A percentile compares a stretch with the other conserved stretches of the same genome.
phyloP scores from a whole-genome alignment of 1,139 yeast genomes.

The Candida neerlandica region DNA sequence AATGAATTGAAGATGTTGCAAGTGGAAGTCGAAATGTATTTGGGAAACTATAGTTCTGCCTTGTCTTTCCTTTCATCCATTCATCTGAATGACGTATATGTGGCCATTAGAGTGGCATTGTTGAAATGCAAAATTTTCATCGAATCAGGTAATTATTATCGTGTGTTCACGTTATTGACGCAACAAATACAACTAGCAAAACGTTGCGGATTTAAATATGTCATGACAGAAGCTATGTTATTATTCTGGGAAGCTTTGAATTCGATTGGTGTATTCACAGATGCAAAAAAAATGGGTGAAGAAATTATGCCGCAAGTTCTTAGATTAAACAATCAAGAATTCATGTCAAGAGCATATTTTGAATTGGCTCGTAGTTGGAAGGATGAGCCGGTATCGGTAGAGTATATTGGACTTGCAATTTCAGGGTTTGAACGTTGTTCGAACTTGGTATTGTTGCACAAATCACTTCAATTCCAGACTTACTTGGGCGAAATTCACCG shows the following conservation, averaged over 20 bases:
- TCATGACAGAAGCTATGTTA: slow-evolving; percentile 44
- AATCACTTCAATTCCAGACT: slow-evolving; percentile 36
- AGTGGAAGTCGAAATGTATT: slow-evolving; percentile 31
- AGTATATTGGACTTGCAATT: slow-evolving; percentile 44
- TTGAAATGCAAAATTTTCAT: slow-evolving; percentile 46
- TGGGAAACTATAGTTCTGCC: slow-evolving; percentile 39
- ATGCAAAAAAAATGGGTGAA: slow-evolving; percentile 37
- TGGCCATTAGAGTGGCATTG: slow-evolving; percentile 45
- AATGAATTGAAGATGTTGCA: slow-evolving; percentile 30
- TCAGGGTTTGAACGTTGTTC: slow-evolving; percentile 41
- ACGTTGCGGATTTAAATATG: slow-evolving; percentile 38
- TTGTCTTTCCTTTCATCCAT: slow-evolving; percentile 31
- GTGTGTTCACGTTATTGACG: slow-evolving; percentile 46
- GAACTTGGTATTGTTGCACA: slow-evolving; percentile 29
- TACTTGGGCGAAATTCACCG: slow-evolving; percentile 31
- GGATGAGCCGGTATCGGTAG: slow-evolving; percentile 27
- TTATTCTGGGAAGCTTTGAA: slow-evolving; percentile 41
- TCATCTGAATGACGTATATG: slow-evolving; percentile 26
- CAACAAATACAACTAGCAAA: slow-evolving; percentile 48
- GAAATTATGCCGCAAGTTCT: slow-evolving; percentile 45
- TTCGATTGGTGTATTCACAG: slow-evolving; percentile 34
- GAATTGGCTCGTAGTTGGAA: slow-evolving; percentile 34
- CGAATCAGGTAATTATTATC: slow-evolving; percentile 37
- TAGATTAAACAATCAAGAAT: slow-evolving; percentile 32
- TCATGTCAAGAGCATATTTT: slow-evolving; percentile 40